These are phyloP conservation scores for Lactarius indigo DNA, from an alignment of 768 basidiomycete species.

Conservation along the genomic window DNA sequence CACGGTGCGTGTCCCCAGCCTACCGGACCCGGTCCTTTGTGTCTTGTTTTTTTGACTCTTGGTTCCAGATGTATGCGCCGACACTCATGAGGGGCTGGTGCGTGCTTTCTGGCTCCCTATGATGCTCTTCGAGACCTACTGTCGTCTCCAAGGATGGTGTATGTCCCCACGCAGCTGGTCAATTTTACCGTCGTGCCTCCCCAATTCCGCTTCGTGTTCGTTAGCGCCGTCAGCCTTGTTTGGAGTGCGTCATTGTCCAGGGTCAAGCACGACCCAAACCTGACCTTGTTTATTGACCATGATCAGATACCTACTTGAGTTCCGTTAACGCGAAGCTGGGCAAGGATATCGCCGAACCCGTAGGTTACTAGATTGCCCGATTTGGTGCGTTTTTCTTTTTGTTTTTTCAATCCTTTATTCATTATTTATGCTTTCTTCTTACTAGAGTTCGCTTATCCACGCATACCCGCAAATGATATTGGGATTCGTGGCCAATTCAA, in stretches of 20 bases:
- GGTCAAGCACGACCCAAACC: background rate
- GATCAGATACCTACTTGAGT: conserved; percentile 23
- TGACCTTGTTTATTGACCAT: background rate
- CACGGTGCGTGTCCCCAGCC: conserved; percentile 29
- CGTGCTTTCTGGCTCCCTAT: conserved; percentile 19
- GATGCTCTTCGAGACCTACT: background rate
- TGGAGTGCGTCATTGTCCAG: conserved; percentile 57
- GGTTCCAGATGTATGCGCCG: conserved; percentile 58
- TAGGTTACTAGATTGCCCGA: background rate
- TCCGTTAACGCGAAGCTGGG: conserved; percentile 4
- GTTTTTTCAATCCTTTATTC: background rate
- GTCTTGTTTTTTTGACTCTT: background rate
- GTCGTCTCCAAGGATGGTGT: conserved; percentile 52
- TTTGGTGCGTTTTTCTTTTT: background rate
- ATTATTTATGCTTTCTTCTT: background rate
- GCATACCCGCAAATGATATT: too few species aligned
- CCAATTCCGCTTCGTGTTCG: conserved; percentile 69
- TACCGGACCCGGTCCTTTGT: background rate
- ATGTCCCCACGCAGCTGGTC: conserved; percentile 70
- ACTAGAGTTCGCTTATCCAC: background rate
- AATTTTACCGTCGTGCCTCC: conserved; percentile 77
- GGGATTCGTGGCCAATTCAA: too few species aligned
- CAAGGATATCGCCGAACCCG: background rate
- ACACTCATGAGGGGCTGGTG: conserved; percentile 78
- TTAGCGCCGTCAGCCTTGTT: conserved; percentile 75